Percentiles rank a stretch among this genome's conserved stretches.
Evolutionary conservation across 2,329 filamentous ascomycete genomes (phyloP).

Genomic region (Dactylellina sp.): DNA sequence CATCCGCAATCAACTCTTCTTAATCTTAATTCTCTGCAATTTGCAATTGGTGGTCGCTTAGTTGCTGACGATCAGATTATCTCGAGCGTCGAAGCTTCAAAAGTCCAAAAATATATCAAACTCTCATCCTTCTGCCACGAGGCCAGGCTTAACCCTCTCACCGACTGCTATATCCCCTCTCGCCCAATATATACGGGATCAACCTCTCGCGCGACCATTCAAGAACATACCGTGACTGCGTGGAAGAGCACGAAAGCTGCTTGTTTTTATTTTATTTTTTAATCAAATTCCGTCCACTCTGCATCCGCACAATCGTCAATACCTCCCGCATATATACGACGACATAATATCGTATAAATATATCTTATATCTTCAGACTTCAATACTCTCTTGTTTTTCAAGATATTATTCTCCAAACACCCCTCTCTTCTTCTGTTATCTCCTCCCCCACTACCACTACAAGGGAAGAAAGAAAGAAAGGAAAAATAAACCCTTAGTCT

Average conservation of each 20-base stretch:
- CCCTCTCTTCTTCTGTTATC: too few relatives aligned
- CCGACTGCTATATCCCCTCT: conserved; percentile 1
- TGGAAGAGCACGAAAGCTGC: conserved; percentile 1
- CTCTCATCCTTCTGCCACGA: conserved; percentile 11
- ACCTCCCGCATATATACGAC: neutral
- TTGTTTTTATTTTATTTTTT: conserved; percentile 1
- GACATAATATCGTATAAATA: neutral
- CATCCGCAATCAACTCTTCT: too few relatives aligned
- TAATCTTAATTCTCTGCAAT: conserved; percentile 30
- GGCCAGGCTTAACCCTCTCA: conserved; percentile 24
- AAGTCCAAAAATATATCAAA: too few relatives aligned
- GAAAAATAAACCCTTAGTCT: too few relatives aligned
- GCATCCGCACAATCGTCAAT: neutral
- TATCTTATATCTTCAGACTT: neutral
- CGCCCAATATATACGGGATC: conserved; percentile 48
- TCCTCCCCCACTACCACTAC: too few relatives aligned
- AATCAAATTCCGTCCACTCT: neutral
- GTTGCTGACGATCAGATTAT: conserved; percentile 44
- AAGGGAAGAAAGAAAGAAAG: too few relatives aligned
- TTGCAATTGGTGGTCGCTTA: conserved; percentile 49
- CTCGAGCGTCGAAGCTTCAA: neutral
- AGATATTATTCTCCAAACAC: neutral
- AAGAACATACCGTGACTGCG: conserved; percentile 34
- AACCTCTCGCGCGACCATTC: conserved; percentile 51
- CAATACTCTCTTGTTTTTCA: neutral